A percentile compares a stretch with the other conserved stretches of the same genome.
Conservation (phyloP, 768 basidiomycete genomes). For the Suillus plorans region DNA sequence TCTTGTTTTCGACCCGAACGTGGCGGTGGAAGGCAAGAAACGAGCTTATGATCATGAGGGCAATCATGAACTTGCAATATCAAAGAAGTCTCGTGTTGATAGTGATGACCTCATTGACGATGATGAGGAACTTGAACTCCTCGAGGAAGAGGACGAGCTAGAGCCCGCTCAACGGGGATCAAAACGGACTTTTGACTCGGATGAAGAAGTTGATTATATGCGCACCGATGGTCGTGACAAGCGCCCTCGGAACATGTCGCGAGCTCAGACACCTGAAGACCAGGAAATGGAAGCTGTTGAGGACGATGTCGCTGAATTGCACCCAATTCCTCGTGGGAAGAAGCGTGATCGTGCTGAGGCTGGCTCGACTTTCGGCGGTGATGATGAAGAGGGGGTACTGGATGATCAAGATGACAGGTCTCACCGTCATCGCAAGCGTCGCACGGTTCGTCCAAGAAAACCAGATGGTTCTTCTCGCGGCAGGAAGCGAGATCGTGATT, state of each 20-base stretch:
- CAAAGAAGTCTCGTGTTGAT: constrained; percentile 56
- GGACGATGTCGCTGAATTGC: constrained; percentile 42
- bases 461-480: constrained; percentile 50
- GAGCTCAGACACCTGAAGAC: constrained; percentile 38
- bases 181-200: constrained; percentile 48
- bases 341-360: constrained; percentile 78
- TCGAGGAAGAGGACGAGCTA: constrained; percentile 28
- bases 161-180: constrained; percentile 39
- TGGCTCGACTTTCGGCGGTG: constrained; percentile 68
- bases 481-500: constrained; percentile 66
- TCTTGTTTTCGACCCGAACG: constrained; percentile 21
- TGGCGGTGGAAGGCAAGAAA: constrained; percentile 36
- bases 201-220: constrained; percentile 42
- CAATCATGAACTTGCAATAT: constrained; percentile 39
- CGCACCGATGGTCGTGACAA: constrained; percentile 45
- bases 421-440: constrained; percentile 54
- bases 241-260: constrained; percentile 54
- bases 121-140: constrained; percentile 46
- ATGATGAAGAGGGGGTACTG: constrained; percentile 40
- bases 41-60: constrained; percentile 46
- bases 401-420: constrained; percentile 40
- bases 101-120: constrained; percentile 47
- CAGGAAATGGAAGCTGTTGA: constrained; percentile 38
- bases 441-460: constrained; percentile 54
- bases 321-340: constrained; percentile 47